Evolutionary conservation across 2,329 filamentous ascomycete species (phyloP).

Genomic region (Venturia oleaginea): DNA sequence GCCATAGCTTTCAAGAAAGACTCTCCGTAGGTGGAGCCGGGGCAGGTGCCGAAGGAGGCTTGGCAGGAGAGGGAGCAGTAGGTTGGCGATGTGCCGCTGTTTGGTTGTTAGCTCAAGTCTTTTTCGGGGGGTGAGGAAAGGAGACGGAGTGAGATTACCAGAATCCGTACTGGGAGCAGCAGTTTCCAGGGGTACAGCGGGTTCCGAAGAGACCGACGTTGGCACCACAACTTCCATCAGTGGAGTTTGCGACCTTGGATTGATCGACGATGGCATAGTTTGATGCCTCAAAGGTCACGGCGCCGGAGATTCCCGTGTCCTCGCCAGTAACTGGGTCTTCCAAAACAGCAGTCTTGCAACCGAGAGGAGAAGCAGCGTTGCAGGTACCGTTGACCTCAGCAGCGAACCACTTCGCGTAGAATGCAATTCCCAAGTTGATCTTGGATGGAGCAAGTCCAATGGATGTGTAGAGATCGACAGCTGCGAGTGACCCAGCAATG

Average conservation of each 20-base stretch:
- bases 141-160: not conserved
- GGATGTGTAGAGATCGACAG: conserved; percentile 50
- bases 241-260: conserved; percentile 16
- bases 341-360: conserved; percentile 50
- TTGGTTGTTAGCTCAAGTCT: not conserved
- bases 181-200: conserved; percentile 22
- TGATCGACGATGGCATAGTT: conserved; percentile 20
- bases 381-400: conserved; percentile 40
- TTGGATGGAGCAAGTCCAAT: conserved; percentile 47
- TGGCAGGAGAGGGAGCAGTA: conserved; percentile 1
- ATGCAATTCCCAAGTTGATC: conserved; percentile 58
- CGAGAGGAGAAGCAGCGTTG: conserved; percentile 41
- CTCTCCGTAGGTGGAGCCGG: not conserved
- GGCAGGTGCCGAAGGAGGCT: not conserved
- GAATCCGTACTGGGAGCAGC: conserved; percentile 26
- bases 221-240: conserved; percentile 21
- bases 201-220: conserved; percentile 24
- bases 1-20: conserved; percentile 32
- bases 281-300: conserved; percentile 40
- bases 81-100: not conserved
- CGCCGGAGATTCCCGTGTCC: conserved; percentile 49
- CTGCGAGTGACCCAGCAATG: conserved; percentile 45
- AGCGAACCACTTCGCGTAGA: conserved; percentile 60
- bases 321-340: conserved; percentile 51
- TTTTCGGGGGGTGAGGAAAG: no score